Evolutionary conservation across 2,329 filamentous ascomycete species (phyloP).

Genomic region (Botrytis fabae): DNA sequence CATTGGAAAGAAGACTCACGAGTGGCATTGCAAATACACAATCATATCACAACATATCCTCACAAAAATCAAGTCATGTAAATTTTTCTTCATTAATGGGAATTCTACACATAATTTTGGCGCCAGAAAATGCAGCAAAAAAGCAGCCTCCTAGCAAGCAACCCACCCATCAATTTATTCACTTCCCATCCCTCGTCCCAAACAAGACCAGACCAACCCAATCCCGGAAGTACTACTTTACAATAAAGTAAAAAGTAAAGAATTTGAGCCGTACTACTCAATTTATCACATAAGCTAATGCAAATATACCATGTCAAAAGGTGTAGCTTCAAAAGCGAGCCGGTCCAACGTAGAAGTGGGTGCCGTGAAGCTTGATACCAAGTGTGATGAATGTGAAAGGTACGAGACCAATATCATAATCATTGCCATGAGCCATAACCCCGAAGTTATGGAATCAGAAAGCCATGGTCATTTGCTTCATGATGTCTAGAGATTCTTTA

Average conservation of each 20-base stretch:
- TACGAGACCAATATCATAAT: not conserved
- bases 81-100: not conserved
- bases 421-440: constrained; percentile 8
- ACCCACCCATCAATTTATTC: constrained; percentile 8
- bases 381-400: not conserved
- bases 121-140: constrained; percentile 11
- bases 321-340: not conserved
- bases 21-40: not conserved
- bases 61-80: not conserved
- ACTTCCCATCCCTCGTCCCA: not conserved
- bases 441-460: not conserved
- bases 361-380: constrained; percentile 1
- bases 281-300: not conserved
- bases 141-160: constrained; percentile 10
- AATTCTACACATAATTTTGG: constrained; percentile 14
- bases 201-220: constrained; percentile 9
- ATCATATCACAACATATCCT: not conserved
- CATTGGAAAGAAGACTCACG: not conserved
- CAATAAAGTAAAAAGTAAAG: constrained; percentile 9
- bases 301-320: not conserved
- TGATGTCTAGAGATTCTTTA: constrained; percentile 7
- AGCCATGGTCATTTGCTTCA: not conserved
- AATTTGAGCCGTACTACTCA: not conserved
- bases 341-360: not conserved
- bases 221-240: constrained; percentile 7